These are phyloP conservation scores for Pistacia vera DNA, from an alignment of 345 rosid species.

Conservation along the genomic window DNA sequence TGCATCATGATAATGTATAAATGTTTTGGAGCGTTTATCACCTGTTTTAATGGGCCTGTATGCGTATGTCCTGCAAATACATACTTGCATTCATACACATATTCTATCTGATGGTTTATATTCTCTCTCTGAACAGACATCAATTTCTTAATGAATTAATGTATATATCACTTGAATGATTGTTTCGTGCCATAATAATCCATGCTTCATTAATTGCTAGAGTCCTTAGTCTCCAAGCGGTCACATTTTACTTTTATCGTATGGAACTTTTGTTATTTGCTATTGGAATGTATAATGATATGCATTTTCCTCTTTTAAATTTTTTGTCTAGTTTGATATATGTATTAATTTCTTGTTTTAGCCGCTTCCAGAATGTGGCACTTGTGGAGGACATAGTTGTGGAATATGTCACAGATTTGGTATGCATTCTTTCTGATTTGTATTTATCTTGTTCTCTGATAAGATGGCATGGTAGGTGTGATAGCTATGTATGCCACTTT, in stretches of 20 bases:
- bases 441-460: neutral
- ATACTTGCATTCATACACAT: too few species aligned
- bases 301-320: too few species aligned
- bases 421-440: conserved; percentile 30
- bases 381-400: conserved; percentile 93
- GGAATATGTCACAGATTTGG: conserved; percentile 90
- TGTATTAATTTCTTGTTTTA: conserved; percentile 20
- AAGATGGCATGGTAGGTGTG: neutral
- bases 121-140: too few species aligned
- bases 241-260: too few species aligned
- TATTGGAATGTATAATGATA: too few species aligned
- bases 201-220: neutral
- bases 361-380: conserved; percentile 95
- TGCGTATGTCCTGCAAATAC: too few species aligned
- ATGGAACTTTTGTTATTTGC: too few species aligned
- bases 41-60: too few species aligned
- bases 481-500: neutral
- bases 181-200: neutral
- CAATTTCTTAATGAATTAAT: too few species aligned
- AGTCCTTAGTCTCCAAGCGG: neutral
- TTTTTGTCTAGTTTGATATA: neutral
- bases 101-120: too few species aligned
- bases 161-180: too few species aligned
- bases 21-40: neutral
- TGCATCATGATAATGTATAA: neutral